Evolutionary conservation across 129 eudicot species (phyloP).

Genomic region (Kitagawia praeruptora): DNA sequence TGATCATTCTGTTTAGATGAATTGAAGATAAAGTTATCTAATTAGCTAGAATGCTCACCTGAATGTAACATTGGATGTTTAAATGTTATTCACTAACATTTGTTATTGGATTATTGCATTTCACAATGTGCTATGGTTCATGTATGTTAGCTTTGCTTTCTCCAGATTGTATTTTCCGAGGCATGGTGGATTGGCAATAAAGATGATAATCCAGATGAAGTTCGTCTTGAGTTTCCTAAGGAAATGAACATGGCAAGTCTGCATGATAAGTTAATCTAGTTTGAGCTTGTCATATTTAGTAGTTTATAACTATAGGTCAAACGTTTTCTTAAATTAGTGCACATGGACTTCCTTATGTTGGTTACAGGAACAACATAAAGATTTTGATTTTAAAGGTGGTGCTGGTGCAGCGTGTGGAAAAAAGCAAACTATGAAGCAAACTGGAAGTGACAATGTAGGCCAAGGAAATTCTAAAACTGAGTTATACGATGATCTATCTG

Average conservation of each 20-base stretch:
- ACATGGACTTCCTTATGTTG: slow-evolving; percentile 16
- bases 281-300: not conserved
- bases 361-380: slow-evolving; percentile 43
- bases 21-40: too few species aligned
- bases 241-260: slow-evolving; percentile 54
- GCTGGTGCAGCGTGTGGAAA: slow-evolving; percentile 52
- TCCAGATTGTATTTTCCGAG: slow-evolving; percentile 86
- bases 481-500: slow-evolving; percentile 35
- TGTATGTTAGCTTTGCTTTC: slow-evolving; percentile 4
- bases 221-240: slow-evolving; percentile 60
- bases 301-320: not conserved
- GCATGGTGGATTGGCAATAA: slow-evolving; percentile 92
- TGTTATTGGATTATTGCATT: not conserved
- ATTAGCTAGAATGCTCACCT: too few species aligned
- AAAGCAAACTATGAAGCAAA: slow-evolving; percentile 24
- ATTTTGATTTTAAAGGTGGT: slow-evolving; percentile 80
- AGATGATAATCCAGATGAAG: slow-evolving; percentile 89
- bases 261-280: slow-evolving; percentile 2
- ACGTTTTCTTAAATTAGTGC: not conserved
- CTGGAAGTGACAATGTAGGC: slow-evolving; percentile 20
- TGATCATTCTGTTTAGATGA: too few species aligned
- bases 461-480: slow-evolving; percentile 32
- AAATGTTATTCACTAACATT: not conserved
- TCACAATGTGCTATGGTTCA: not conserved
- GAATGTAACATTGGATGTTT: too few species aligned